phyloP scores from a whole-genome alignment of 371 early-diverging fungal species.

The Cokeromyces recurvatus region DNA sequence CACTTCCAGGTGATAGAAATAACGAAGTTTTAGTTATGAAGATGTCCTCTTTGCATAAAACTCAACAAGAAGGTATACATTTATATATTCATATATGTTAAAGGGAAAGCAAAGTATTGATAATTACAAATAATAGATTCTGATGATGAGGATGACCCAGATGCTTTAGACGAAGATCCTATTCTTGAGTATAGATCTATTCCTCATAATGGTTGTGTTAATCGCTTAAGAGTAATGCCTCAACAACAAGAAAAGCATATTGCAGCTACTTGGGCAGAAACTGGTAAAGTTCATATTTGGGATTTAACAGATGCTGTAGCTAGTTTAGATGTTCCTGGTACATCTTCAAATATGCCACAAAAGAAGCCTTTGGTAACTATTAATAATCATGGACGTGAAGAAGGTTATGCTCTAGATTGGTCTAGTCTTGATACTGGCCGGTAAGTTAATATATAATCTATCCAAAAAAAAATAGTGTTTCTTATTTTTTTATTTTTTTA shows the following conservation, averaged over 20 bases:
- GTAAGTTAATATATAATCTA: too few species aligned
- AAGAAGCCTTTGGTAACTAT: slow-evolving; percentile 79
- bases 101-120: too few species aligned
- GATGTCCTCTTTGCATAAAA: slow-evolving; percentile 86
- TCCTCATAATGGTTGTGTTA: slow-evolving; percentile 88
- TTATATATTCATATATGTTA: too few species aligned
- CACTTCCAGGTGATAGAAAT: slow-evolving; percentile 76
- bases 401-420: slow-evolving; percentile 98
- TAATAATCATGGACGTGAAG: slow-evolving; percentile 71
- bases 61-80: slow-evolving; percentile 81
- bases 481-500: too few species aligned
- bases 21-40: slow-evolving; percentile 94
- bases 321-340: slow-evolving; percentile 79
- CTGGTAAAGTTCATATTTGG: slow-evolving; percentile 90
- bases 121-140: slow-evolving; percentile 31
- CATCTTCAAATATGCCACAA: slow-evolving; percentile 53
- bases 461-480: too few species aligned
- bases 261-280: slow-evolving; percentile 93
- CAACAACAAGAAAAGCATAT: slow-evolving; percentile 57
- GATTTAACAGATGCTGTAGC: slow-evolving; percentile 72
- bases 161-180: slow-evolving; percentile 89
- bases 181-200: slow-evolving; percentile 79
- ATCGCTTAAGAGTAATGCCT: slow-evolving; percentile 80
- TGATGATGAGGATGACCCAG: slow-evolving; percentile 76
- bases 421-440: slow-evolving; percentile 60